phyloP scores from a whole-genome alignment of 257 asterid genomes.

The Coffea canephora region DNA sequence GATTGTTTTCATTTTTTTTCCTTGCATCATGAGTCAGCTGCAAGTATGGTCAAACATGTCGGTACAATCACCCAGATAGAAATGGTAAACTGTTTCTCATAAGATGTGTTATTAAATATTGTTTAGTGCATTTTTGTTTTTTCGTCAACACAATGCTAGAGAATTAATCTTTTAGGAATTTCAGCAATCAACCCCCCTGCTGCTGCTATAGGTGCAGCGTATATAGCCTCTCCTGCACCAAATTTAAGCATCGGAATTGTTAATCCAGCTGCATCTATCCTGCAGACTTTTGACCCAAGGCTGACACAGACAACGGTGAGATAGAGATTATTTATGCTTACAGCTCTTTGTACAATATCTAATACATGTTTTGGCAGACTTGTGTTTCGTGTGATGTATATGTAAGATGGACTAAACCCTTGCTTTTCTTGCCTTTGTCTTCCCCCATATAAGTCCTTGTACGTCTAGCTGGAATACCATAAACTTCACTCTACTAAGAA shows the following conservation, averaged over 20 bases:
- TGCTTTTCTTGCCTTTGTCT: background rate
- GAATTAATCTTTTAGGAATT: constrained; percentile 1
- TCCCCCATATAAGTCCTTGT: too few species aligned
- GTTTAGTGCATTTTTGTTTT: background rate
- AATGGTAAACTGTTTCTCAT: constrained; percentile 41
- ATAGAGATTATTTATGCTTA: constrained; percentile 10
- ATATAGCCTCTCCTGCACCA: constrained; percentile 65
- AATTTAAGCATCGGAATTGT: constrained; percentile 59
- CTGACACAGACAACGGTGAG: constrained; percentile 67
- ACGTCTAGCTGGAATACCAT: background rate
- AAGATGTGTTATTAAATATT: constrained; percentile 3
- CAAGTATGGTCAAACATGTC: constrained; percentile 89
- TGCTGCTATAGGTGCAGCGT: constrained; percentile 54
- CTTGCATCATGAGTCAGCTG: constrained; percentile 59
- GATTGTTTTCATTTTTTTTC: constrained; percentile 11
- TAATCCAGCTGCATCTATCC: constrained; percentile 65
- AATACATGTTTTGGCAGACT: background rate
- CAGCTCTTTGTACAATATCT: constrained; percentile 5
- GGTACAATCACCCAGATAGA: constrained; percentile 94
- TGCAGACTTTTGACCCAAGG: constrained; percentile 69
- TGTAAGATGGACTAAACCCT: background rate
- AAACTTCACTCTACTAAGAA: constrained; percentile 2
- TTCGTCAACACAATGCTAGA: background rate
- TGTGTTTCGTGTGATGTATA: background rate
- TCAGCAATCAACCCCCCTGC: constrained; percentile 46